Percentiles rank a stretch among this genome's conserved stretches.
phyloP scores from a whole-genome alignment of 371 early-diverging fungal species.

The Lichtheimia hyalospora region DNA sequence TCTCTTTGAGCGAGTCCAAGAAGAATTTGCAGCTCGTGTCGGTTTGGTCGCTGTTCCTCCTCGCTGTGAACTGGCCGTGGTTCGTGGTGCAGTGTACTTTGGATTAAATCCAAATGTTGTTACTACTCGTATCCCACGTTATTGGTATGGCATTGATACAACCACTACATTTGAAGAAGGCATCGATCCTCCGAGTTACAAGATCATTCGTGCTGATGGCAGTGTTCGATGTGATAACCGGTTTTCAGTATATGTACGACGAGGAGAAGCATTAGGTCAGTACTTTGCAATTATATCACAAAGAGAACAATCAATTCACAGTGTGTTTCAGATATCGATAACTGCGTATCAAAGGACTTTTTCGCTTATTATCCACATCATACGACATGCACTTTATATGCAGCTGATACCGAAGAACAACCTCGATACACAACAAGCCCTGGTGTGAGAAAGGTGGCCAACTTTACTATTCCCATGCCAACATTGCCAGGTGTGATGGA shows the following conservation, averaged over 20 bases:
- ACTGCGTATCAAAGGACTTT: conserved; percentile 41
- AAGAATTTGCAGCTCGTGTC: conserved; percentile 31
- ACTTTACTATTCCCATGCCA: conserved; percentile 53
- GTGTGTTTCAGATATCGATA: conserved; percentile 27
- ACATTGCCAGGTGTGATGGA: conserved; percentile 32
- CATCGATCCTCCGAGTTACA: conserved; percentile 45
- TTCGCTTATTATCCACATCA: conserved; percentile 53
- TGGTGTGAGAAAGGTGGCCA: conserved; percentile 40
- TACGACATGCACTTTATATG: conserved; percentile 50
- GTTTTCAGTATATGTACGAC: conserved; percentile 40
- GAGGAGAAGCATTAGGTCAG: conserved; percentile 38
- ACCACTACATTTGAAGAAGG: conserved; percentile 49
- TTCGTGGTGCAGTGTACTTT: conserved; percentile 51
- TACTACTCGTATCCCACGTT: conserved; percentile 52
- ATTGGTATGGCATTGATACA: conserved; percentile 58
- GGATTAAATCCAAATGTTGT: conserved; percentile 49
- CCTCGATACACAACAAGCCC: conserved; percentile 43
- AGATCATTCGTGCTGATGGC: conserved; percentile 43
- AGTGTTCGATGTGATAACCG: conserved; percentile 45
- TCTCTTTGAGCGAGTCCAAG: conserved; percentile 46
- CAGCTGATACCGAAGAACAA: conserved; percentile 39
- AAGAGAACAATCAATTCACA: neutral
- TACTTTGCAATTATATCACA: conserved; percentile 14
- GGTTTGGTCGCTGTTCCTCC: conserved; percentile 52
- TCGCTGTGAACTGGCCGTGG: conserved; percentile 46